Evolutionary conservation across 371 early-diverging fungal species (phyloP).

Genomic region (Syncephalastrum racemosum): DNA sequence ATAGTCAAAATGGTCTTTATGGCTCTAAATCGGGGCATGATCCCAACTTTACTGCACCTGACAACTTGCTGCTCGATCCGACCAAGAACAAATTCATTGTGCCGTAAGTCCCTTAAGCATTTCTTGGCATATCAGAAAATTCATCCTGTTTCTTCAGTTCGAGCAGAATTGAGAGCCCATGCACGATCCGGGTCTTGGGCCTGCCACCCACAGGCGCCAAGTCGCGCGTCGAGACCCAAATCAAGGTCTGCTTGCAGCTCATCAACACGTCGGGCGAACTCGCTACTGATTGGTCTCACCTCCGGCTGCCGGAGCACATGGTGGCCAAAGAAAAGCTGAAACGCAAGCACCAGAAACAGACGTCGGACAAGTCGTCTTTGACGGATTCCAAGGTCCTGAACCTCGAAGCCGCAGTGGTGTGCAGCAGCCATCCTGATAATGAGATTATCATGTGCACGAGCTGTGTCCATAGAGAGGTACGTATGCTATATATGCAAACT

Average conservation of each 20-base stretch:
- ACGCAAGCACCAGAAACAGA: constrained; percentile 33
- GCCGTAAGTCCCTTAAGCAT: constrained; percentile 20
- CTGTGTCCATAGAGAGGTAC: constrained; percentile 74
- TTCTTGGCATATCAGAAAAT: background rate
- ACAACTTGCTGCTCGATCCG: constrained; percentile 24
- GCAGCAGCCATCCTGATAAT: constrained; percentile 70
- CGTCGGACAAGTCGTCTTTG: constrained; percentile 33
- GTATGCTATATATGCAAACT: background rate
- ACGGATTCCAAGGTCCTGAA: constrained; percentile 35
- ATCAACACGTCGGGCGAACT: constrained; percentile 60
- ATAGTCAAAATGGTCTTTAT: constrained; percentile 39
- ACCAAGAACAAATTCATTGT: constrained; percentile 16
- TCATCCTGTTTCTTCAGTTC: constrained; percentile 2
- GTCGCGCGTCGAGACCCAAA: constrained; percentile 83
- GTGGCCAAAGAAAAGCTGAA: constrained; percentile 67
- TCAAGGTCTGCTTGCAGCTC: constrained; percentile 75
- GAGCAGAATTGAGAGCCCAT: constrained; percentile 29
- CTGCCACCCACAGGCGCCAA: constrained; percentile 73
- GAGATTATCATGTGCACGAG: constrained; percentile 71
- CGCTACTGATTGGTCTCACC: constrained; percentile 67
- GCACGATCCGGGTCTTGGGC: constrained; percentile 63
- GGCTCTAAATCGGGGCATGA: constrained; percentile 29
- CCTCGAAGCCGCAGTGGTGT: constrained; percentile 71
- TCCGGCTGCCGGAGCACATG: constrained; percentile 70
- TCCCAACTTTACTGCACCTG: constrained; percentile 26